Evolutionary conservation across 306 rosid species (phyloP), one percentile per base, ranked within the genome.

Genomic region (Oemleria cerasiformis): DNA sequence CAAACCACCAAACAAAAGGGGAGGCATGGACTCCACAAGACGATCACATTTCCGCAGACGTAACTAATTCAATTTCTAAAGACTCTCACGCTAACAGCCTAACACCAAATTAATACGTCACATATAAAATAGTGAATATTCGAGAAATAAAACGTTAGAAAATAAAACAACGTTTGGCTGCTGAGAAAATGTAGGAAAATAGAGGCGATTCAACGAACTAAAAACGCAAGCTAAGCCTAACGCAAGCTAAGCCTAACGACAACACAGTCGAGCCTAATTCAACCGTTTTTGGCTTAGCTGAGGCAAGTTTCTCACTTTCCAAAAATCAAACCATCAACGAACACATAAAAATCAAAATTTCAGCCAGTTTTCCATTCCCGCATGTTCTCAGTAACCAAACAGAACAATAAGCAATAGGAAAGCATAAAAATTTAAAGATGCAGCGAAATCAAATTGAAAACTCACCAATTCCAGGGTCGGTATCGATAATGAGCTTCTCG

Each of bases 401-500:
- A 57, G 41, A 48, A 30, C 16, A 15, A 36, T 16, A 40, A 7
- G 21, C 36, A 50, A 25, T 6, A 43, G 10, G 5, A 55, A 20
- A 11, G 30, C 56, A 14, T 9, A 36, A 16, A 36, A 38, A 5
- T 13, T 1, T 4, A 17, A 12, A 16, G 10, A 20, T 16, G n/a
- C 14, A 25, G 40, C 17, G 23, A 30, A 42, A 58, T 3, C 44
- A 63, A 41, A 15, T 0, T 1, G 16, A 73, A 44, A 67, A 78
- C 84, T 79, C 73, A 89, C 98, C 98, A 71, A 94, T 94, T 74
- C 98, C 99, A 25, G 99, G 99, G 81, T 94, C 99, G 41, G 99
- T 94, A 65, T 94, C 99, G 61, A 94, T 91, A 56, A 94, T 85
- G 84, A 94, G 86, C 86, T 91, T 94, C 51, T 86, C 82, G 21